Base-by-base conservation (phyloP, 192 early-diverging fungal genomes). In the Coemansia sp. region DNA sequence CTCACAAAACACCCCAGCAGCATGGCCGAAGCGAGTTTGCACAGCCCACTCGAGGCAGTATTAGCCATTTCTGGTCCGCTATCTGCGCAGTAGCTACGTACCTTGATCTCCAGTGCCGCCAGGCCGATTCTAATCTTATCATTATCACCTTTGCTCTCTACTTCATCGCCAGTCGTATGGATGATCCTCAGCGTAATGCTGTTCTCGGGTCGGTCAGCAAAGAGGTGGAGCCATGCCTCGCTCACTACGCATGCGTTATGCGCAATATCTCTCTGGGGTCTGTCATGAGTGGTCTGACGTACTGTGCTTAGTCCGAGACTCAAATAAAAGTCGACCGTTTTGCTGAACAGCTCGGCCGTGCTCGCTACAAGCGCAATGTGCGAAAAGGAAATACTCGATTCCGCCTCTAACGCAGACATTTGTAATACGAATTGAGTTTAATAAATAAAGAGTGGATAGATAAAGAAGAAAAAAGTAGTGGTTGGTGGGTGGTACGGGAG, bases 181-280 rank as follows among this genome's bases (percentile, higher is more conserved):
- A 85, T 66, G 42, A 82, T 82, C 61, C 83, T 57, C 46, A 78
- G 73, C 17, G 78, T 74, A 13, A 76, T 69, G 62, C 70, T 69
- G 70, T 68, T 68, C 17, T 77, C 72, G 4, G 79, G 53, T 10
- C 70, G 52, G 10, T 71, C 52, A 3, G 82, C 76, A 76, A 89
- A 88, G 52, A 89, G 68, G 59, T 88, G 87, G 49, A 92, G 78
- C 87, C 88, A 89, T 7, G 72, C 68, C 30, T 81, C 77, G 53
- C 60, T 62, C 17, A 69, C 55, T 23, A 84, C 78, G 8, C 43
- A 65, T 32, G 68, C 73, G n/a, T 64, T 53, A 49, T 74, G 69
- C 3, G 70, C 71, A 49, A 76, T 55, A 16, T 86, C 67, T 28
- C 73, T 65, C 42, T 77, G 74, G 21, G 69, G 69, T 16, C 37